Conservation (phyloP, 345 rosid genomes). For the Lumnitzera littorea region DNA sequence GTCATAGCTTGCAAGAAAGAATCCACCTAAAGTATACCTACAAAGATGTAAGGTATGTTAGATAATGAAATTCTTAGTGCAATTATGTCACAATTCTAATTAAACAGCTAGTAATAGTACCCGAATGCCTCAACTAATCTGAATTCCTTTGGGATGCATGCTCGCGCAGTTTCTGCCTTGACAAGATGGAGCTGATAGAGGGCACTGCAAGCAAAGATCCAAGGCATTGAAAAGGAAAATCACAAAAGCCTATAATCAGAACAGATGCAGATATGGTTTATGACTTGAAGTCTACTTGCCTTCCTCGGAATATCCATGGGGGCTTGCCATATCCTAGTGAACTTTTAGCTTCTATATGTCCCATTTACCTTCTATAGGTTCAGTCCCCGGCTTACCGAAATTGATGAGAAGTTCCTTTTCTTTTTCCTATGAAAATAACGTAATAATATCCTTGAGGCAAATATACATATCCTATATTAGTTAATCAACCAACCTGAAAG, state of each 20-base stretch:
- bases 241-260: neutral
- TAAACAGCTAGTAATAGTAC: constrained; percentile 18
- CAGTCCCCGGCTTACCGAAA: no score
- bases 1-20: constrained; percentile 88
- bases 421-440: no score
- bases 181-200: constrained; percentile 96
- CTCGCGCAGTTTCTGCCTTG: constrained; percentile 74
- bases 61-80: neutral
- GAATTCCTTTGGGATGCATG: constrained; percentile 72
- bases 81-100: neutral
- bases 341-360: constrained; percentile 26
- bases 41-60: constrained; percentile 8
- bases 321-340: constrained; percentile 62
- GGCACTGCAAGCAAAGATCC: constrained; percentile 46
- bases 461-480: no score
- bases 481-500: no score
- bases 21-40: constrained; percentile 96
- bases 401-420: no score
- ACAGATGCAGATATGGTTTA: constrained; percentile 2
- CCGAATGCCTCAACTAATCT: constrained; percentile 95
- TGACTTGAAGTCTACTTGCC: constrained; percentile 31
- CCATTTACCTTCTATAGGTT: constrained; percentile 35
- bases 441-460: no score
- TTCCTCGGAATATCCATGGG: constrained; percentile 94
- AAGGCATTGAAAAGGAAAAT: neutral